These are phyloP conservation scores for Fusarium concolor DNA, from an alignment of 2,329 filamentous ascomycete species.

Conservation along the genomic window DNA sequence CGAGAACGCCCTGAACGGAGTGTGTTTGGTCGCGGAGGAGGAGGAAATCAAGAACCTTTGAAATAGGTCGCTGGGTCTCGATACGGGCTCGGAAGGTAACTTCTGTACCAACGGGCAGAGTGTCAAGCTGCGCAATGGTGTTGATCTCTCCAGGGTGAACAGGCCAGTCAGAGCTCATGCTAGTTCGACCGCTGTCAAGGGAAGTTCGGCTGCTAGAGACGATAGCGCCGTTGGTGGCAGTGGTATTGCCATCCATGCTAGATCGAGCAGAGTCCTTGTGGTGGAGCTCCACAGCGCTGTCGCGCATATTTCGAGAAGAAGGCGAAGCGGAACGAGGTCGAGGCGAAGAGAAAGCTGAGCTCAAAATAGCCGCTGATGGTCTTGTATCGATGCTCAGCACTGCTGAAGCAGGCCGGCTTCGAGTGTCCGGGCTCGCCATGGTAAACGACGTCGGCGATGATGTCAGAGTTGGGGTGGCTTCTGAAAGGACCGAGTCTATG, in stretches of 20 bases:
- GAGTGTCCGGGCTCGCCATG: conserved; percentile 29
- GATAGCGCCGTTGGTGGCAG: conserved; percentile 19
- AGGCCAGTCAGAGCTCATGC: conserved; percentile 54
- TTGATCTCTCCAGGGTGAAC: conserved; percentile 56
- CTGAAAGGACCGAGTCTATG: conserved; percentile 38
- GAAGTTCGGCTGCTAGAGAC: conserved; percentile 45
- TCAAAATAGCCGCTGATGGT: conserved; percentile 20
- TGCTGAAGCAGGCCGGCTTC: conserved; percentile 18
- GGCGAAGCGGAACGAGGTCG: conserved; percentile 19
- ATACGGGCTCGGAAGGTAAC: conserved; percentile 58
- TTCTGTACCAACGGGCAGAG: conserved; percentile 53
- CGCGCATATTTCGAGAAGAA: conserved; percentile 37
- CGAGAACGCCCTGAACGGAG: conserved; percentile 86
- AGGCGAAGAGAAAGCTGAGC: conserved; percentile 24
- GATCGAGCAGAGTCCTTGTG: conserved; percentile 46
- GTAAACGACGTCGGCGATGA: conserved; percentile 29
- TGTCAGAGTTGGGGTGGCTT: conserved; percentile 32
- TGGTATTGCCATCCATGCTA: conserved; percentile 44
- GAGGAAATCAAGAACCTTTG: conserved; percentile 84
- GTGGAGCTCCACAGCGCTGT: conserved; percentile 49
- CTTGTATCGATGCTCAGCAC: conserved; percentile 19
- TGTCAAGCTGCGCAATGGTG: conserved; percentile 53
- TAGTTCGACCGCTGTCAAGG: conserved; percentile 54
- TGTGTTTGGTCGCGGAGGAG: conserved; percentile 85
- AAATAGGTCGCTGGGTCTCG: conserved; percentile 80